Conservation (phyloP, 2,329 filamentous ascomycete genomes). For the Calonectria crousiana region DNA sequence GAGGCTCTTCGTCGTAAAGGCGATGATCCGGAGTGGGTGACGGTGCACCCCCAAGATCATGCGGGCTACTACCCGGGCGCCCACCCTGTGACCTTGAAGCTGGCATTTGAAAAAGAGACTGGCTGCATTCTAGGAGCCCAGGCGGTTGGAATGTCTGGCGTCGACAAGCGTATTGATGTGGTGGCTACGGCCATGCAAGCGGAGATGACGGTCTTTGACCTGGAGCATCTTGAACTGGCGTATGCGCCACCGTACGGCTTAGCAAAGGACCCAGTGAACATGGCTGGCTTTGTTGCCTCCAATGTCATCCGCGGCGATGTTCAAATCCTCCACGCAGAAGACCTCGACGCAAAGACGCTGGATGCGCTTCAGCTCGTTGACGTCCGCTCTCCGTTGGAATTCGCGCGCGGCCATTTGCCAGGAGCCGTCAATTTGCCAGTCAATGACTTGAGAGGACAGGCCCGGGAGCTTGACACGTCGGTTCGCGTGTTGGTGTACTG, state of each 20-base stretch:
- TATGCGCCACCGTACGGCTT: conserved; percentile 26
- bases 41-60: conserved; percentile 23
- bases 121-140: conserved; percentile 22
- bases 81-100: conserved; percentile 11
- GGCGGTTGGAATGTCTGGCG: conserved; percentile 14
- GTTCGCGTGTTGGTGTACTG: background rate
- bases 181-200: conserved; percentile 23
- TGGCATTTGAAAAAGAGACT: conserved; percentile 4
- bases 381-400: conserved; percentile 16
- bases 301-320: conserved; percentile 21
- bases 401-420: conserved; percentile 5
- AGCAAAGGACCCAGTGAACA: conserved; percentile 24
- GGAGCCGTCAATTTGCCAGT: conserved; percentile 22
- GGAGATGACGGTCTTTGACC: conserved; percentile 23
- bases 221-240: conserved; percentile 25
- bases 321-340: conserved; percentile 21
- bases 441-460: background rate
- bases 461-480: background rate
- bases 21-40: conserved; percentile 13
- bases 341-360: background rate
- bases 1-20: conserved; percentile 14
- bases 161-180: conserved; percentile 26
- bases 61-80: conserved; percentile 19
- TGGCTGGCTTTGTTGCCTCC: conserved; percentile 22
- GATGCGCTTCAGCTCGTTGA: conserved; percentile 20